Evolutionary conservation across 2,329 filamentous ascomycete species (phyloP), one percentile per base, ranked within the genome.

Genomic region (Colletotrichum somersetense): DNA sequence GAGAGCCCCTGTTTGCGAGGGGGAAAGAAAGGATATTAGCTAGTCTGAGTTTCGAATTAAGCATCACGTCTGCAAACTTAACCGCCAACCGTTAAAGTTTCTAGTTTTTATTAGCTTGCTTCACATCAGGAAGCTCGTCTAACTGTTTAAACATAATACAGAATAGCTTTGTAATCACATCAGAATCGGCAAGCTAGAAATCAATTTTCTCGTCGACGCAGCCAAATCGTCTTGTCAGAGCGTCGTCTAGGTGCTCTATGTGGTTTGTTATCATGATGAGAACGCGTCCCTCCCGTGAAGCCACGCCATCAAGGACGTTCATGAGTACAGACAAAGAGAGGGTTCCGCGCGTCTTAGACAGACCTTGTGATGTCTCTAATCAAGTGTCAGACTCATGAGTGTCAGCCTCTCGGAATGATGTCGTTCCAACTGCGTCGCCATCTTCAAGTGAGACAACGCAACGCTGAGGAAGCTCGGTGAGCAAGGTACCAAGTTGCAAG

Each of bases 151-250:
- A 62, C 5, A 63, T 5, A 42, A 35, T 53, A 6, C 11, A 12
- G 5, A 53, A 63, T 14, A 62, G 23, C 30, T 63, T 40, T 18
- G 8, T 16, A 11, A 63, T 10, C 2, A 63, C 35, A 14, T 30
- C 10, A 16, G 35, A 16, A 35, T 20, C 16, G 2, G 20, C 6
- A 18, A 53, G 61, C 26, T 40, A 2, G 58, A 76, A 74, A 61
- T 83, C 80, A 18, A 92, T 84, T 56, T 85, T 86, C 79, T 90
- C 83, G 71, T 93, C 90, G 0, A 92, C 86, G 2, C 90, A 81
- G 0, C 91, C 72, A 62, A 77, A 70, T 12, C 74, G 72, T 6
- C 71, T 76, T 4, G 4, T 30, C 1, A 78, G 65, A n/a, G 74
- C 76, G 16, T 63, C 8, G 57, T 78, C 74, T 3, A 78, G 71